A percentile compares a stretch with the other conserved stretches of the same genome.
Evolutionary conservation across 2,329 filamentous ascomycete species (phyloP).

Genomic region (Lasiodiplodia sp.): DNA sequence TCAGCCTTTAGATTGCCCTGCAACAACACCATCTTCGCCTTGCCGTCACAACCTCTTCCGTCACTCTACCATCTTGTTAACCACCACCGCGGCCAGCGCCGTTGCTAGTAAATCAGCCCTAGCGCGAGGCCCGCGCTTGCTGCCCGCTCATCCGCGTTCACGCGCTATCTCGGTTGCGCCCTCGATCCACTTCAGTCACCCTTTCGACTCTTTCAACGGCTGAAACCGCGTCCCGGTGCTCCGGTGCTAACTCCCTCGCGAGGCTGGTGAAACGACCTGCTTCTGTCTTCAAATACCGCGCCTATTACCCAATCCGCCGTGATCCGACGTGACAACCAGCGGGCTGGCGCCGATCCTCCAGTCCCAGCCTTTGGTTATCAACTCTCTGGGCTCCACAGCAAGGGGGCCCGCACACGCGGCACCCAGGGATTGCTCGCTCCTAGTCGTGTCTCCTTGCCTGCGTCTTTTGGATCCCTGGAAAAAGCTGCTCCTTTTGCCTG

Average conservation of each 20-base stretch:
- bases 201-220: not conserved
- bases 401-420: conserved; percentile 1
- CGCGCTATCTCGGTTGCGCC: not conserved
- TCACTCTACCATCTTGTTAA: not conserved
- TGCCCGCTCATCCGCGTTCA: not conserved
- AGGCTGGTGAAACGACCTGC: not conserved
- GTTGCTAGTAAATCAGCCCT: conserved; percentile 4
- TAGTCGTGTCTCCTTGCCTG: not conserved
- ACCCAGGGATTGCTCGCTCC: not conserved
- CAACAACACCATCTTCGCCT: not conserved
- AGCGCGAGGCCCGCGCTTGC: not conserved
- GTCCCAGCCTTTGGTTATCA: not conserved
- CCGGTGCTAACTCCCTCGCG: not conserved
- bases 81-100: not conserved
- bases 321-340: not conserved
- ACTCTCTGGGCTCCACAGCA: not conserved
- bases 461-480: not conserved
- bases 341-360: conserved; percentile 6
- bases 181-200: too few species aligned
- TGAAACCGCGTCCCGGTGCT: not conserved
- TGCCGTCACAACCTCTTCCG: not conserved
- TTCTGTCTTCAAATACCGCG: not conserved
- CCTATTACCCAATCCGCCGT: not conserved
- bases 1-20: not conserved
- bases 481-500: not conserved